phyloP scores from a whole-genome alignment of 805 yeast species.

The Metschnikowia vanudenii region DNA sequence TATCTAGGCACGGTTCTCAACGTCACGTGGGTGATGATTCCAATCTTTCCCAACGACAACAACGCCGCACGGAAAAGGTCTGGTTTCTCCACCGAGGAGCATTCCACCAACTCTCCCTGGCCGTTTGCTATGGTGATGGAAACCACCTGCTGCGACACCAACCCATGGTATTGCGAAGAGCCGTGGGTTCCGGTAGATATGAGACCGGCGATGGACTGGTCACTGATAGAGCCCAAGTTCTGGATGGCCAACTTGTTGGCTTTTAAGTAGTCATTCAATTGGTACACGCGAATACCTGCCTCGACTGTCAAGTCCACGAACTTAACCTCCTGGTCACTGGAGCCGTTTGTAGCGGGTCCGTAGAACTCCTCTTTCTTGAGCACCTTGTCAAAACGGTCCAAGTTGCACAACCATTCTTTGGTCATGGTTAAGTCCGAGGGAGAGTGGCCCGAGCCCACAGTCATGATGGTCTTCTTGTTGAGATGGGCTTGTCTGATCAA shows the following conservation, averaged over 20 bases:
- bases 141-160: conserved; percentile 85
- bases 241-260: conserved; percentile 74
- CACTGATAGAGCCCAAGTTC: conserved; percentile 89
- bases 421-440: conserved; percentile 92
- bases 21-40: conserved; percentile 83
- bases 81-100: conserved; percentile 62
- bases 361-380: conserved; percentile 44
- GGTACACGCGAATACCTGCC: conserved; percentile 81
- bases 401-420: conserved; percentile 79
- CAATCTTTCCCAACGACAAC: conserved; percentile 86
- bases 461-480: conserved; percentile 63
- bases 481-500: conserved; percentile 66
- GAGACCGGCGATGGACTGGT: conserved; percentile 92
- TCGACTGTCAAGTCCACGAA: conserved; percentile 92
- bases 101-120: conserved; percentile 65
- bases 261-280: conserved; percentile 67
- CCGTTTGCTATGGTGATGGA: conserved; percentile 73
- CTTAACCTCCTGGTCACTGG: conserved; percentile 41
- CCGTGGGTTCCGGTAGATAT: conserved; percentile 98
- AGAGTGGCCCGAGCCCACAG: conserved; percentile 93
- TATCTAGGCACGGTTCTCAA: conserved; percentile 81
- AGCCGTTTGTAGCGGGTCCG: conserved; percentile 32
- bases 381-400: conserved; percentile 71
- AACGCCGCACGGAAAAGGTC: conserved; percentile 78
- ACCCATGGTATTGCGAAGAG: conserved; percentile 87